Base-by-base conservation (phyloP, 139 green algal species). In the Auxenochlorella pyrenoidosa region DNA sequence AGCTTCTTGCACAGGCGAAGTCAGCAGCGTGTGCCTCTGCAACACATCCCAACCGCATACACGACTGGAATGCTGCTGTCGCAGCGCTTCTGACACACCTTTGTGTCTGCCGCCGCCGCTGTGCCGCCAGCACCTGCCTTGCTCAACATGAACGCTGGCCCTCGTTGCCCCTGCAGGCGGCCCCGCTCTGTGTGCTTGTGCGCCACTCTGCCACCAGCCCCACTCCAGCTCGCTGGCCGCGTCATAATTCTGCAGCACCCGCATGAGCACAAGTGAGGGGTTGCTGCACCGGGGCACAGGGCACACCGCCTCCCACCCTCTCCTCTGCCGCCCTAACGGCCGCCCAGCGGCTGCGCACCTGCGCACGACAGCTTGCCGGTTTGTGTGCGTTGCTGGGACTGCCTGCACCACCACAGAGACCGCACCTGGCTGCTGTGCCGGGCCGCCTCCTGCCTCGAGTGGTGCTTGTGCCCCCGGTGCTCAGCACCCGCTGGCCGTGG, bases 161-260 rank as follows among this genome's bases (percentile, higher is more conserved):
- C 41, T 34, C 41, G 26, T 2, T 21, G 8, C 28, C 4, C n/a
- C 47, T 83, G 0, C 80, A 85, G 80, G 63, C 80, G 80, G 13
- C 80, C 80, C 34, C 32, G n/a, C 10, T 77, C 80, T 0, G 80
- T 85, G 21, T 85, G 80, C 80, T 43, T 85, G 60, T 85, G 80
- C 60, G 5, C 63, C 41, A 63, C 38, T 30, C 63, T 85, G 18
- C 80, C 80, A 2, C 1, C 40, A 0, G 32, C 16, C 18, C 80
- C 63, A 3, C 41, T 85, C 30, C 30, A 28, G 5, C 66, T 75
- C 0, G 63, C 80, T 18, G 80, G 80, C 21, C 68, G 63, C 0
- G 59, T 85, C 18, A 59, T 85, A 8, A 43, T 85, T 2, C 63
- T 85, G 63, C 80, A 85, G 80, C 80, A 85, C 63, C 80, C 80